A percentile compares a stretch with the other conserved stretches of the same genome.
These are phyloP conservation scores for Coemansia sp. DNA, from an alignment of 192 early-diverging fungal species.

Conservation along the genomic window DNA sequence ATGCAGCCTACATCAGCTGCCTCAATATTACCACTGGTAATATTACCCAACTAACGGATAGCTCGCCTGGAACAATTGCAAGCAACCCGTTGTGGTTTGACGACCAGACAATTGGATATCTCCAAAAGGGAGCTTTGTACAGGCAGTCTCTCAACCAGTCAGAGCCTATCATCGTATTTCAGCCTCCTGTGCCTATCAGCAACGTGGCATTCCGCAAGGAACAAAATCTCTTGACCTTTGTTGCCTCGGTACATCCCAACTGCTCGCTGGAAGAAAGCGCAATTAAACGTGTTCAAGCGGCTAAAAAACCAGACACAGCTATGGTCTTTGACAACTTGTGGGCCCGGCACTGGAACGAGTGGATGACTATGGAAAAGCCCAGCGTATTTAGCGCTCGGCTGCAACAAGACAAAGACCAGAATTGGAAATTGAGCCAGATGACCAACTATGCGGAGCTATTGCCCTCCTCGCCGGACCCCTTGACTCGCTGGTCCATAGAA, in stretches of 20 bases:
- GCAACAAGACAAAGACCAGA: slow-evolving; percentile 8
- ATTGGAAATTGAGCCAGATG: slow-evolving; percentile 30
- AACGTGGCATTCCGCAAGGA: slow-evolving; percentile 17
- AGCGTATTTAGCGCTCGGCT: slow-evolving; percentile 54
- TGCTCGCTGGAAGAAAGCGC: slow-evolving; percentile 37
- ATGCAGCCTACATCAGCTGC: slow-evolving; percentile 27
- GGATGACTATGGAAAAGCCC: slow-evolving; percentile 58
- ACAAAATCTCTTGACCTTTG: slow-evolving; percentile 16
- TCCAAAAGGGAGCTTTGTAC: slow-evolving; percentile 24
- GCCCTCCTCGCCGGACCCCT: slow-evolving; percentile 53
- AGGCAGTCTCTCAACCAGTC: slow-evolving; percentile 17
- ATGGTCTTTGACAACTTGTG: slow-evolving; percentile 64
- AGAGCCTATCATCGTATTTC: slow-evolving; percentile 12
- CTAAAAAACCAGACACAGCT: slow-evolving; percentile 52
- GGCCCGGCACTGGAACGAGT: slow-evolving; percentile 77
- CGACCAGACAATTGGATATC: slow-evolving; percentile 19
- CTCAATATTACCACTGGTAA: slow-evolving; percentile 24
- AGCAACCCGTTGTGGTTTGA: slow-evolving; percentile 35
- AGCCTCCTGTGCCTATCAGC: slow-evolving; percentile 31
- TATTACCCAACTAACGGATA: slow-evolving; percentile 26
- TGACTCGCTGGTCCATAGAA: slow-evolving; percentile 55
- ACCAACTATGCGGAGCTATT: slow-evolving; percentile 26
- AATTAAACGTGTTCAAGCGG: background rate
- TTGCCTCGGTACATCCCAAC: slow-evolving; percentile 29
- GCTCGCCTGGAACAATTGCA: background rate